A percentile compares a stretch with the other conserved stretches of the same genome.
These are phyloP conservation scores for Phaffia tasmanica DNA, from an alignment of 768 basidiomycete species.

Conservation along the genomic window DNA sequence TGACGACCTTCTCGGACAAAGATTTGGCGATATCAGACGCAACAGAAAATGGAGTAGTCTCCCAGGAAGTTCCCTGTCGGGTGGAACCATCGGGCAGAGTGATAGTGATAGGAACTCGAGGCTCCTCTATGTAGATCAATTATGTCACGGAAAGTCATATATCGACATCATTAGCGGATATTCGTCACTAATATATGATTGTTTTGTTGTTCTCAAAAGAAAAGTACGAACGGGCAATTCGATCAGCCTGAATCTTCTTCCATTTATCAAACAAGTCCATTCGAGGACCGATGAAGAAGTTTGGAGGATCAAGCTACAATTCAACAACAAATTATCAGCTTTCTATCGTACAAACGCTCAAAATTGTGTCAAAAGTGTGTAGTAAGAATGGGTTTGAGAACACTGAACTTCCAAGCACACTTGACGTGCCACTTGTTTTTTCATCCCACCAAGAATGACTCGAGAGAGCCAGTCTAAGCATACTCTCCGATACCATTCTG, in stretches of 20 bases:
- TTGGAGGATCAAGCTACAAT: conserved; percentile 24
- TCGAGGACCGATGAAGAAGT: conserved; percentile 22
- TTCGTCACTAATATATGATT: too few species aligned
- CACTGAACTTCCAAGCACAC: background rate
- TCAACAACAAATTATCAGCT: background rate
- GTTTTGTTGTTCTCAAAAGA: conserved; percentile 8
- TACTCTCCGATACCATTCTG: conserved; percentile 33
- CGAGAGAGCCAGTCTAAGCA: conserved; percentile 6
- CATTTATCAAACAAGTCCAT: conserved; percentile 26
- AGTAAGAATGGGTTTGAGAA: background rate
- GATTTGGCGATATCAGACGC: conserved; percentile 79
- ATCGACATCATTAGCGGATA: too few species aligned
- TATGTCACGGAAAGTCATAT: conserved; percentile 19
- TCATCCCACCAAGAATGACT: background rate
- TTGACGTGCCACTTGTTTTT: background rate
- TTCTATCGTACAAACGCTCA: too few species aligned
- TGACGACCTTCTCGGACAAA: conserved; percentile 77
- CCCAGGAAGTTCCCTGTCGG: conserved; percentile 78
- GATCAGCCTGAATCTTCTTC: conserved; percentile 21
- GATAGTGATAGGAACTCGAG: conserved; percentile 68
- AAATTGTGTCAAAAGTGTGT: too few species aligned
- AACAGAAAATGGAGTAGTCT: conserved; percentile 83
- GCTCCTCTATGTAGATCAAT: conserved; percentile 44
- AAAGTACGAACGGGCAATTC: conserved; percentile 26
- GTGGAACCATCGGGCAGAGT: conserved; percentile 78